phyloP scores from a whole-genome alignment of 1,139 yeast genomes.

The Wickerhamomyces sp. region DNA sequence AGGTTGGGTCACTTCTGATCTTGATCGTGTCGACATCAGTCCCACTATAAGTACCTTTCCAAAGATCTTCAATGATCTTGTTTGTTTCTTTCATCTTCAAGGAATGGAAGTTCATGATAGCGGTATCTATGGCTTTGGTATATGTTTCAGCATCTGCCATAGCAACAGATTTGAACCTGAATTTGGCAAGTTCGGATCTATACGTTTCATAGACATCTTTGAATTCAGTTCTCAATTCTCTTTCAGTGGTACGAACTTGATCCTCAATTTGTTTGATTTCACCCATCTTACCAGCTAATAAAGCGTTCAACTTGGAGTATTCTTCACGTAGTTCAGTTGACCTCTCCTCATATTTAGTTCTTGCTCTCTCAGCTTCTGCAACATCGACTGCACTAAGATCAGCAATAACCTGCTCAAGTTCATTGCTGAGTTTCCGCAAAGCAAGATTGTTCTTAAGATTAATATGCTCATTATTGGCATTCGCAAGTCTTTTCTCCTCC shows the following conservation, averaged over 20 bases:
- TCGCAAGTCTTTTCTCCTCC: slow-evolving; percentile 37
- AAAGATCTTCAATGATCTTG: slow-evolving; percentile 77
- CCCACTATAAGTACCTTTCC: slow-evolving; percentile 94
- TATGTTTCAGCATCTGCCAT: slow-evolving; percentile 81
- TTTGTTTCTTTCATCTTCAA: slow-evolving; percentile 92
- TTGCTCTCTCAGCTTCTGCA: slow-evolving; percentile 58
- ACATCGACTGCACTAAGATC: slow-evolving; percentile 41
- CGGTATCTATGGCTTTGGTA: slow-evolving; percentile 81
- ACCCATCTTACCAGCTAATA: slow-evolving; percentile 75
- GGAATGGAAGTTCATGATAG: slow-evolving; percentile 90
- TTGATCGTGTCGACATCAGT: slow-evolving; percentile 91
- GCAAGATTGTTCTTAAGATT: slow-evolving; percentile 52
- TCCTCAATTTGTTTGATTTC: slow-evolving; percentile 80
- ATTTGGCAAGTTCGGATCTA: slow-evolving; percentile 66
- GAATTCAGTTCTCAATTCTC: slow-evolving; percentile 67
- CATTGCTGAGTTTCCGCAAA: slow-evolving; percentile 35
- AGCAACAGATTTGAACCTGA: slow-evolving; percentile 75
- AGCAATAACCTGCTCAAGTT: slow-evolving; percentile 29
- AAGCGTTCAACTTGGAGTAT: slow-evolving; percentile 55
- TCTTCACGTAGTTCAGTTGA: slow-evolving; percentile 49
- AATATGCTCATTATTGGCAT: slow-evolving; percentile 48
- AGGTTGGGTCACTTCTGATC: slow-evolving; percentile 74
- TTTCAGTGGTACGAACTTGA: slow-evolving; percentile 51
- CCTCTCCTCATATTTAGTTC: slow-evolving; percentile 58
- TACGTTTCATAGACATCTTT: slow-evolving; percentile 58